Evolutionary conservation across 2,329 filamentous ascomycete genomes (phyloP).

Genomic region (Colletotrichum tropicale): DNA sequence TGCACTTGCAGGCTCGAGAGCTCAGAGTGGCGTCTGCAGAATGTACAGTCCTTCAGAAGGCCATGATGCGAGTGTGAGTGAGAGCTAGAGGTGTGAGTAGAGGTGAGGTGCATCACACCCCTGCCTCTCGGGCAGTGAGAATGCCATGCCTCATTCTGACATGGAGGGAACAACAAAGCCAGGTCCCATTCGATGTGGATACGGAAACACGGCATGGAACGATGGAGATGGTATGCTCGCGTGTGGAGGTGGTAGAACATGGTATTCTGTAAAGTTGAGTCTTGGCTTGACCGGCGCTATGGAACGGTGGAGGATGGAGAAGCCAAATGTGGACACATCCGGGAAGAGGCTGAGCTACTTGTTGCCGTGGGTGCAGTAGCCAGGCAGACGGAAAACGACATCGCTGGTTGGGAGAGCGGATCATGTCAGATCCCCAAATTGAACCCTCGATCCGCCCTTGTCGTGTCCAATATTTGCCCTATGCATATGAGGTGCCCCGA

Average conservation of each 20-base stretch:
- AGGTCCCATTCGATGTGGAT: neutral
- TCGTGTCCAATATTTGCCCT: neutral
- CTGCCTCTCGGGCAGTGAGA: neutral
- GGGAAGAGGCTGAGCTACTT: conserved; percentile 11
- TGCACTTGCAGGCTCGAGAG: conserved; percentile 1
- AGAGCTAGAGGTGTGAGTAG: conserved; percentile 2
- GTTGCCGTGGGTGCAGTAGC: neutral
- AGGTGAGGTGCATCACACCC: conserved; percentile 8
- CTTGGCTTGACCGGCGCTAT: neutral
- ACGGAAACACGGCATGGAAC: neutral
- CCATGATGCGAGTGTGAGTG: conserved; percentile 12
- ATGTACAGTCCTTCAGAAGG: neutral
- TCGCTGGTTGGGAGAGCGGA: neutral
- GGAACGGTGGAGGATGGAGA: neutral
- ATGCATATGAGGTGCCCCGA: neutral
- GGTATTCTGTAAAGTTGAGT: neutral
- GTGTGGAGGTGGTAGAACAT: neutral
- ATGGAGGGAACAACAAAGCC: conserved; percentile 17
- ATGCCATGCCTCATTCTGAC: conserved; percentile 4
- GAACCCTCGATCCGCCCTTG: neutral
- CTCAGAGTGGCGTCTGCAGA: neutral
- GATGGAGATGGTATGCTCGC: neutral
- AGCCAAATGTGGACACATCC: neutral
- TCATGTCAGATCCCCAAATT: conserved; percentile 16
- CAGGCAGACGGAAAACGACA: conserved; percentile 10